Evolutionary conservation across 2,329 filamentous ascomycete species (phyloP), one percentile per base, ranked within the genome.

Genomic region (Xylaria sp.): DNA sequence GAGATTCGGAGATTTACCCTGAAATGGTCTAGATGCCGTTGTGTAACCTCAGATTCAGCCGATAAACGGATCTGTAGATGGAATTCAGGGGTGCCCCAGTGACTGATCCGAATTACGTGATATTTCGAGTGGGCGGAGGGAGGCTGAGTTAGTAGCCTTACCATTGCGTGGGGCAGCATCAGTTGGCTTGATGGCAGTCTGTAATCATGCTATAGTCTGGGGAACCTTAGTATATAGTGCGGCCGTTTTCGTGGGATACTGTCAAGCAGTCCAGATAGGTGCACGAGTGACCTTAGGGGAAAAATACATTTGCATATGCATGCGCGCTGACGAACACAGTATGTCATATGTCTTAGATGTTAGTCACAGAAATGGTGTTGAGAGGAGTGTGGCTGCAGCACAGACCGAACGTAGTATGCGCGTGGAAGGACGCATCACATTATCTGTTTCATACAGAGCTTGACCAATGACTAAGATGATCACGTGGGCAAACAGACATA

Each of bases 301-400:
- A 51, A 13, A 7, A 18, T 33, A 10, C n/a, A 46, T 36, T 66
- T 65, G 62, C 68, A 68, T 63, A 70, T 68, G 68, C 66, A 70
- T 66, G 68, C 62, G 51, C 43, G 49, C 68, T 70, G 65, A 58
- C 62, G 62, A 43, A 48, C 51, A 48, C 51, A 36, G 46, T 43
- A 51, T 49, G 33, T 63, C 58, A 48, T 55, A 46, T 49, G 33
- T 60, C 54, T 46, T 23, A 56, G 54, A 28, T 61, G 18, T 23
- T 58, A 49, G 39, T 12, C 20, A 64, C 31, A n/a, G 8, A 20
- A 20, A 31, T 20, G 7, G 20, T 54, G 36, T 54, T 31, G 56
- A 62, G 9, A 18, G 12, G 46, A 49, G 52, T 62, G 58, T 59
- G 66, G 62, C 67, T 65, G 67, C 62, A 58, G 52, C 67, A 52